phyloP scores from a whole-genome alignment of 1,139 yeast genomes.

The Maudiozyma humilis region DNA sequence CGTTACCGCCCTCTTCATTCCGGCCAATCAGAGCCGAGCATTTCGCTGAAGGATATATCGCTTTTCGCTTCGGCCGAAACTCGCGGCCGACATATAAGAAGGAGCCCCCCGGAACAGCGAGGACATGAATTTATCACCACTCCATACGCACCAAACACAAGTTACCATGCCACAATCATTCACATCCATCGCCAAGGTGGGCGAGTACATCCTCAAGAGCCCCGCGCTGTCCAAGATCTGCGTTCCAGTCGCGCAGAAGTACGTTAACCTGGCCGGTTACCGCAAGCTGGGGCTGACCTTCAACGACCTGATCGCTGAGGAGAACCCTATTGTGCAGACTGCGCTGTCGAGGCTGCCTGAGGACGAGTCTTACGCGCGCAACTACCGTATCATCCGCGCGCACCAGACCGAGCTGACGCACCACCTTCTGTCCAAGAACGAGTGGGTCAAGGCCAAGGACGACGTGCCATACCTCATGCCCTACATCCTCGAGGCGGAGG shows the following conservation, averaged over 20 bases:
- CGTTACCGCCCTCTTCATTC: not conserved
- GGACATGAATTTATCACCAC: no score
- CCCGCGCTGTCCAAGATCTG: constrained; percentile 69
- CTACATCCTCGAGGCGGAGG: constrained; percentile 87
- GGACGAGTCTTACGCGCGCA: constrained; percentile 79
- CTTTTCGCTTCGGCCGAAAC: not conserved
- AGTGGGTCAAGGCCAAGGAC: constrained; percentile 73
- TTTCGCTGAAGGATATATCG: not conserved
- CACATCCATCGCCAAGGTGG: constrained; percentile 73
- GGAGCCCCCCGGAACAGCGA: not conserved
- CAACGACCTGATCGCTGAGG: constrained; percentile 84
- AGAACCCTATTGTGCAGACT: constrained; percentile 75
- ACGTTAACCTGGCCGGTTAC: constrained; percentile 74
- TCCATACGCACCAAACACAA: not conserved
- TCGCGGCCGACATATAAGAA: no score
- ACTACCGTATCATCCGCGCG: constrained; percentile 84
- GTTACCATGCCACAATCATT: constrained; percentile 40
- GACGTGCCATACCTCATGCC: constrained; percentile 83
- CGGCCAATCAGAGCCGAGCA: constrained; percentile 2
- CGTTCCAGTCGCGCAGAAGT: constrained; percentile 71
- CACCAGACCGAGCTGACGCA: constrained; percentile 81
- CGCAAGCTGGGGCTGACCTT: constrained; percentile 85
- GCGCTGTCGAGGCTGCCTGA: constrained; percentile 84
- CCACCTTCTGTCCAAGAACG: constrained; percentile 72
- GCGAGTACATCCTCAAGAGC: constrained; percentile 73